Evolutionary conservation across 306 rosid genomes (phyloP).

Genomic region (Erythrophleum fordii): DNA sequence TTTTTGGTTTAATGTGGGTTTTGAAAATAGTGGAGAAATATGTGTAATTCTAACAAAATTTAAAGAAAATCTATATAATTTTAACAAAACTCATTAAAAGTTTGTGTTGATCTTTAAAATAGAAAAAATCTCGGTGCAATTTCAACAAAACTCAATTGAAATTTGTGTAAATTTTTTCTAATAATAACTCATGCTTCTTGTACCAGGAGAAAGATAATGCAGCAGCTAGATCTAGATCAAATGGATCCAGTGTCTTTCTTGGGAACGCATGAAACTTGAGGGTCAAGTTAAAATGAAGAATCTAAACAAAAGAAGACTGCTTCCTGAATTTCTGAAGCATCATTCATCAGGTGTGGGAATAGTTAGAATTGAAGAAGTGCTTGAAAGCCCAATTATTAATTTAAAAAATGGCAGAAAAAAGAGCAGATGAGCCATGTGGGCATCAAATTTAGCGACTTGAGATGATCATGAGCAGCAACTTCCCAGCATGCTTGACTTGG

Average conservation of each 20-base stretch:
- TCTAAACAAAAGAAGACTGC: neutral
- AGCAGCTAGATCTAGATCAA: neutral
- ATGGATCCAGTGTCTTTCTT: neutral
- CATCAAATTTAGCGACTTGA: neutral
- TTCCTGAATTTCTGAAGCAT: neutral
- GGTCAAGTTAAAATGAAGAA: neutral
- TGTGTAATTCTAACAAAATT: too few species aligned
- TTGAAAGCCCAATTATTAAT: neutral
- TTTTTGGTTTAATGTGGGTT: too few species aligned
- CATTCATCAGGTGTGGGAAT: neutral
- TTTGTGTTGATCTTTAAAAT: too few species aligned
- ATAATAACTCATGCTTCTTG: neutral
- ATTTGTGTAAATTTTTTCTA: too few species aligned
- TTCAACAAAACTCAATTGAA: too few species aligned
- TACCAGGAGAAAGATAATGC: neutral
- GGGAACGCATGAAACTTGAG: neutral
- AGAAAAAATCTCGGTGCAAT: too few species aligned
- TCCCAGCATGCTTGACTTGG: conserved; percentile 4
- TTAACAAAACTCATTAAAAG: too few species aligned
- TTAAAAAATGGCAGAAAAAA: neutral
- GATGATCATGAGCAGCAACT: neutral
- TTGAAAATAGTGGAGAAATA: too few species aligned
- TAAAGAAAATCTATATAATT: too few species aligned
- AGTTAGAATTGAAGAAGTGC: too few species aligned
- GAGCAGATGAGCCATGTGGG: neutral